Percentiles rank a stretch among this genome's conserved stretches.
Evolutionary conservation across 2,329 filamentous ascomycete species (phyloP).

Genomic region (Beauveria scarabaeidicola): DNA sequence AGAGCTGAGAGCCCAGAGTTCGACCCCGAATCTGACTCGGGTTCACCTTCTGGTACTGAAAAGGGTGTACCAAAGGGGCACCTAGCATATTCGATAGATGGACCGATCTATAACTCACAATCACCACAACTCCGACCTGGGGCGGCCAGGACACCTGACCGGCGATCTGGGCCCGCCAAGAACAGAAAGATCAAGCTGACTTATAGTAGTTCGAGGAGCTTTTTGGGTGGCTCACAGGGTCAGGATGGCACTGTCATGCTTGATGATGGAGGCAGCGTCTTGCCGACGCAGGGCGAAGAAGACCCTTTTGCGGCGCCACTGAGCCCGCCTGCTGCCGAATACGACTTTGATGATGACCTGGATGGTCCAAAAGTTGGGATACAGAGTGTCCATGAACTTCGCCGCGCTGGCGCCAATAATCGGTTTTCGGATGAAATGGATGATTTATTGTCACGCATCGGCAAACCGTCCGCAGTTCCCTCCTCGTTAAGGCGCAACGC

Average conservation of each 20-base stretch:
- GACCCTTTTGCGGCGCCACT: background rate
- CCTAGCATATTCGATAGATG: background rate
- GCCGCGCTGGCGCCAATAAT: constrained; percentile 58
- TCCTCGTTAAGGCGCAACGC: constrained; percentile 48
- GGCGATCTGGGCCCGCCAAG: constrained; percentile 19
- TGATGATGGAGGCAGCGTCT: background rate
- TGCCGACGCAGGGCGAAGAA: background rate
- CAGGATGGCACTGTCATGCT: constrained; percentile 13
- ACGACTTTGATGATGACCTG: constrained; percentile 26
- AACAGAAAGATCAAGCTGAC: constrained; percentile 27
- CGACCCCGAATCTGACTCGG: constrained; percentile 17
- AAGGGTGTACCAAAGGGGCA: background rate
- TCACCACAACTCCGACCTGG: background rate
- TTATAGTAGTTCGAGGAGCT: constrained; percentile 26
- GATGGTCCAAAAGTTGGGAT: constrained; percentile 40
- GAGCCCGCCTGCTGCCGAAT: constrained; percentile 17
- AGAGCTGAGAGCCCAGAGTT: constrained; percentile 26
- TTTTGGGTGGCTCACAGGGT: constrained; percentile 20
- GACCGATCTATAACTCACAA: background rate
- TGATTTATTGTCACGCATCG: constrained; percentile 54
- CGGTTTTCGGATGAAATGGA: constrained; percentile 58
- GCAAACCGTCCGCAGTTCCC: constrained; percentile 35
- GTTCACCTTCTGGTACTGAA: background rate
- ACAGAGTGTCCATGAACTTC: constrained; percentile 55
- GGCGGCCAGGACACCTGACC: constrained; percentile 18